Conservation (phyloP, 768 basidiomycete species). For the Fistulinella prunicolor region DNA sequence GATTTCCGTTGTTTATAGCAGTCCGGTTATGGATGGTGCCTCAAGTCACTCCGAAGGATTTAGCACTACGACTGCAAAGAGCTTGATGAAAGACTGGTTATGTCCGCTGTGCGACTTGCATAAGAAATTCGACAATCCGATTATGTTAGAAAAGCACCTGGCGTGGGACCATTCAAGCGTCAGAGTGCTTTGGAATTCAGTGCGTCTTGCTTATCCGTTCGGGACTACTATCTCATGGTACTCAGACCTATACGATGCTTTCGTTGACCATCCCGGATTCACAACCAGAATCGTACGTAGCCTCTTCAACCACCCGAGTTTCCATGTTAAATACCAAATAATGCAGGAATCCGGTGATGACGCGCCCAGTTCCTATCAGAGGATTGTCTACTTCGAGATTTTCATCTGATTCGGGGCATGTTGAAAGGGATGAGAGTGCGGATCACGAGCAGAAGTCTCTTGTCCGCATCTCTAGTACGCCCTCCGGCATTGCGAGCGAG, state of each 20-base stretch:
- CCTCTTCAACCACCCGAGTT: background rate
- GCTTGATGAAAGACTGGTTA: slow-evolving; percentile 36
- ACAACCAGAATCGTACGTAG: slow-evolving; percentile 12
- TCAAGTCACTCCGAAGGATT: slow-evolving; percentile 10
- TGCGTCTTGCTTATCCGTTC: slow-evolving; percentile 9
- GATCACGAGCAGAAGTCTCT: slow-evolving; percentile 5
- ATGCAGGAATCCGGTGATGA: slow-evolving; percentile 2
- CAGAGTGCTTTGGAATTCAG: slow-evolving; percentile 36
- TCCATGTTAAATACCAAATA: background rate
- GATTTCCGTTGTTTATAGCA: slow-evolving; percentile 26
- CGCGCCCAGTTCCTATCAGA: slow-evolving; percentile 1
- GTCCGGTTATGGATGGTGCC: slow-evolving; percentile 6
- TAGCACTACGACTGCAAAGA: slow-evolving; percentile 12
- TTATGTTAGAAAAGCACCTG: slow-evolving; percentile 48
- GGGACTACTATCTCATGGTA: background rate
- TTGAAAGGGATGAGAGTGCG: background rate
- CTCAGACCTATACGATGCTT: slow-evolving; percentile 16
- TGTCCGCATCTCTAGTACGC: slow-evolving; percentile 11
- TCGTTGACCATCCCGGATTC: slow-evolving; percentile 16
- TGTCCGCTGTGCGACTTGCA: slow-evolving; percentile 58
- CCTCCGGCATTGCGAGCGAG: slow-evolving; percentile 10
- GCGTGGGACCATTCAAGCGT: slow-evolving; percentile 47
- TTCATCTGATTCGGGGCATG: background rate
- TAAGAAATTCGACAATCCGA: slow-evolving; percentile 38
- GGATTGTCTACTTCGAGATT: slow-evolving; percentile 4